Percentiles rank a stretch among this genome's conserved stretches.
These are phyloP conservation scores for Myxozyma nipponensis DNA, from an alignment of 805 yeast genomes.

Conservation along the genomic window DNA sequence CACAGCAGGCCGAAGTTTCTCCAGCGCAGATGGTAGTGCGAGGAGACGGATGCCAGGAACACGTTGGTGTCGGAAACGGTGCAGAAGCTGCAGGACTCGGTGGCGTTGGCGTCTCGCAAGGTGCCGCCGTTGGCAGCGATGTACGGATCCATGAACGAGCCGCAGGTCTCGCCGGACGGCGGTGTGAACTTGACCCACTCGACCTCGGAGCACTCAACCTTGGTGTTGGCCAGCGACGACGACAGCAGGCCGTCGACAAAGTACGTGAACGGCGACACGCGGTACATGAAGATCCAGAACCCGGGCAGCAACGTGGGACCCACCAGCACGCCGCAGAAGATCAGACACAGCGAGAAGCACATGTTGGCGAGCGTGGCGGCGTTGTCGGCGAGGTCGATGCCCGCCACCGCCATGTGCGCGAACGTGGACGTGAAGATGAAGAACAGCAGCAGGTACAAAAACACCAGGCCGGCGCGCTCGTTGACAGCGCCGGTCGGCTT, in stretches of 20 bases:
- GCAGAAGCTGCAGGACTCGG: slow-evolving; percentile 29
- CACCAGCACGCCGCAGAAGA: slow-evolving; percentile 70
- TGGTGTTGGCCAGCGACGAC: slow-evolving; percentile 48
- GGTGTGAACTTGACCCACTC: slow-evolving; percentile 53
- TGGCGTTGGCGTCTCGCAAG: slow-evolving; percentile 49
- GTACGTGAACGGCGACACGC: slow-evolving; percentile 67
- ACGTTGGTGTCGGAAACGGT: slow-evolving; percentile 15
- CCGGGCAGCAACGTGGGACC: slow-evolving; percentile 60
- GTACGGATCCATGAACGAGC: slow-evolving; percentile 47
- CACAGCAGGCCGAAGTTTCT: slow-evolving; percentile 60
- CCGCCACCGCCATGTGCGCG: slow-evolving; percentile 48
- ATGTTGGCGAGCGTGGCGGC: slow-evolving; percentile 35
- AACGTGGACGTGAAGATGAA: slow-evolving; percentile 48
- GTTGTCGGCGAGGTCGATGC: slow-evolving; percentile 31
- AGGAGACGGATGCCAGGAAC: slow-evolving; percentile 37
- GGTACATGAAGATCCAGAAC: slow-evolving; percentile 82
- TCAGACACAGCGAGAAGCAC: slow-evolving; percentile 53
- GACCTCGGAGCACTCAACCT: slow-evolving; percentile 46
- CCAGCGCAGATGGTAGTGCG: slow-evolving; percentile 53
- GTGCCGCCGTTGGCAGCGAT: slow-evolving; percentile 52
- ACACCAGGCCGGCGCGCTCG: slow-evolving; percentile 48
- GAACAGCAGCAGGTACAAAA: slow-evolving; percentile 25
- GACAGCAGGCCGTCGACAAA: slow-evolving; percentile 55
- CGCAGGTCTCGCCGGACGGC: slow-evolving; percentile 64
- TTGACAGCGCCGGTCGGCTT: slow-evolving; percentile 42